These are phyloP conservation scores for Aleurites moluccanus DNA, from an alignment of 441 rosid species.

Conservation along the genomic window DNA sequence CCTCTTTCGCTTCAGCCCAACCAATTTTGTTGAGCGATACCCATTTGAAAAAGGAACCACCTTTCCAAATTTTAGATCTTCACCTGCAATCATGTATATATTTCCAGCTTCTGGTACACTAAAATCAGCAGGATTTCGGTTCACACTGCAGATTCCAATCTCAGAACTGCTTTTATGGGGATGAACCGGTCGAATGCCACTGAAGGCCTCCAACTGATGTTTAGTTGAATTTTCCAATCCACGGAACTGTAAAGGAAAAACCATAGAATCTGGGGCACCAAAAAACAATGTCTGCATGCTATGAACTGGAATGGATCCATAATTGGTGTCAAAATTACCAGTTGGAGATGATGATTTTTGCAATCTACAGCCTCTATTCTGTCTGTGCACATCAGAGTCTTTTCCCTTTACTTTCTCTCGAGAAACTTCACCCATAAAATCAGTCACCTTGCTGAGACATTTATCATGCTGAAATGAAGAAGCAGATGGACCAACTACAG, in stretches of 20 bases:
- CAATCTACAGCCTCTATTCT: constrained; percentile 35
- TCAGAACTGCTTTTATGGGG: constrained; percentile 40
- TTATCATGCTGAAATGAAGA: constrained; percentile 51
- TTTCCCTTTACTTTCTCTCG: constrained; percentile 54
- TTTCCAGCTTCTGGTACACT: constrained; percentile 66
- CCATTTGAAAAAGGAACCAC: constrained; percentile 33
- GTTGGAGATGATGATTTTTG: constrained; percentile 33
- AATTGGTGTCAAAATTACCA: constrained; percentile 43
- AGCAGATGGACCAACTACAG: constrained; percentile 45
- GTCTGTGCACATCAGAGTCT: constrained; percentile 31
- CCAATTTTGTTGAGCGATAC: constrained; percentile 35
- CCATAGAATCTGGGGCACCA: constrained; percentile 42
- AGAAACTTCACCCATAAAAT: constrained; percentile 38
- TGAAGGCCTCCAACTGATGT: constrained; percentile 35
- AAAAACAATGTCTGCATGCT: constrained; percentile 39
- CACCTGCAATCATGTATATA: constrained; percentile 62
- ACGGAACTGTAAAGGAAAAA: constrained; percentile 42
- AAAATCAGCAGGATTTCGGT: constrained; percentile 95
- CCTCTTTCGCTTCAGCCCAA: constrained; percentile 52
- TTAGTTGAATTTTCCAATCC: constrained; percentile 39
- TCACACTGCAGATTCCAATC: constrained; percentile 52
- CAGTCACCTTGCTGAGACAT: constrained; percentile 36
- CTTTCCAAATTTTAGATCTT: constrained; percentile 51
- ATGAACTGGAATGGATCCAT: constrained; percentile 44
- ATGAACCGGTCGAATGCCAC: constrained; percentile 28